Evolutionary conservation across 805 yeast genomes (phyloP).

Genomic region (Candida krabiensis): DNA sequence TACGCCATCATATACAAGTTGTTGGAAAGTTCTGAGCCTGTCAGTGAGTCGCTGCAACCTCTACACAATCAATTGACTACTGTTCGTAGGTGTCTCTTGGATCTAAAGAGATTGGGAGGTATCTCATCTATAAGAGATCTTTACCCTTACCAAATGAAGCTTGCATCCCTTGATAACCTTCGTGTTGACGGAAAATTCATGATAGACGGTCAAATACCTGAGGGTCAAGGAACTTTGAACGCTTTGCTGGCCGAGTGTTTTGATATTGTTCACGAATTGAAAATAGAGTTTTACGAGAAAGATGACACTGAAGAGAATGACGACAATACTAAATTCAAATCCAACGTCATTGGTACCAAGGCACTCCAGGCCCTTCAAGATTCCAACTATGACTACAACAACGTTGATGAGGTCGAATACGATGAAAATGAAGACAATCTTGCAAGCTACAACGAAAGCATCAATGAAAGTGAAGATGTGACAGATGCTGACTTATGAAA

Average conservation of each 20-base stretch:
- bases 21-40: constrained; percentile 91
- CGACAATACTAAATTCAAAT: constrained; percentile 31
- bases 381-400: constrained; percentile 35
- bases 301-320: constrained; percentile 35
- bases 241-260: constrained; percentile 92
- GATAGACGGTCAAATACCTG: constrained; percentile 87
- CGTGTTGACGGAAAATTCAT: constrained; percentile 91
- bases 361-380: constrained; percentile 34
- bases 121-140: constrained; percentile 82
- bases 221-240: constrained; percentile 95
- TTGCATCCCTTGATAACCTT: constrained; percentile 83
- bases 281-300: constrained; percentile 75
- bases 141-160: constrained; percentile 93
- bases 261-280: constrained; percentile 88
- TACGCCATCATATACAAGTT: constrained; percentile 88
- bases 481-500: constrained; percentile 18
- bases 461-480: constrained; percentile 31
- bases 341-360: constrained; percentile 38
- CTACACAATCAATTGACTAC: constrained; percentile 92
- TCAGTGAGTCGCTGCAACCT: constrained; percentile 89
- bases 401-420: constrained; percentile 30
- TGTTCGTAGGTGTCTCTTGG: constrained; percentile 84
- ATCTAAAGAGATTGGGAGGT: constrained; percentile 91
- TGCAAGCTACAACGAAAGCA: constrained; percentile 33
- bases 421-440: constrained; percentile 29